Evolutionary conservation across 345 rosid genomes (phyloP).

Genomic region (Acer yangbiense): DNA sequence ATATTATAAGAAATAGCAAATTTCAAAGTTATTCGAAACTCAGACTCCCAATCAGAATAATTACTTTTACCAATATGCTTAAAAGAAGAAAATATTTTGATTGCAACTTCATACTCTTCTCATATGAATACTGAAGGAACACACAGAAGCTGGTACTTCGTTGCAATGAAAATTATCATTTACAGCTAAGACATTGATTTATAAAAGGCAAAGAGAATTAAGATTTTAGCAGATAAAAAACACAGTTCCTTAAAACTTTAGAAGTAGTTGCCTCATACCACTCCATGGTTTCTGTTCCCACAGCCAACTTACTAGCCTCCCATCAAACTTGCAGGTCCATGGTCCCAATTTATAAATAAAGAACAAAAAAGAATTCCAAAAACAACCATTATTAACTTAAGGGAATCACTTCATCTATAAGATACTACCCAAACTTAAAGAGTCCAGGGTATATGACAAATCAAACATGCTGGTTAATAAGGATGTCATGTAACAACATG

Average conservation of each 20-base stretch:
- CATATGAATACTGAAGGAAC: not conserved
- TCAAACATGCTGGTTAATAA: not conserved
- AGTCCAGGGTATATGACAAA: not conserved
- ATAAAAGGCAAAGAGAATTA: not conserved
- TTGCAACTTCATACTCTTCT: not conserved
- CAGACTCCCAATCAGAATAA: not conserved
- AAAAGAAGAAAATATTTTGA: slow-evolving; percentile 7
- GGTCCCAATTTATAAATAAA: not conserved
- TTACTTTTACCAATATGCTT: not conserved
- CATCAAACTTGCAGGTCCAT: not conserved
- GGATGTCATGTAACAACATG: not conserved
- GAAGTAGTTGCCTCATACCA: not conserved
- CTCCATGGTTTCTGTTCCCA: not conserved
- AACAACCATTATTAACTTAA: too few species aligned
- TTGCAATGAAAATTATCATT: not conserved
- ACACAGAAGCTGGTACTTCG: not conserved
- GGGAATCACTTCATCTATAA: not conserved
- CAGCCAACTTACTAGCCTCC: not conserved
- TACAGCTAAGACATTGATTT: not conserved
- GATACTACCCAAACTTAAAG: not conserved
- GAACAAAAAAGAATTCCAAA: too few species aligned
- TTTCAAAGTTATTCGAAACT: not conserved
- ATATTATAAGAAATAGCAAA: not conserved
- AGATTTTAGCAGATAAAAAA: not conserved
- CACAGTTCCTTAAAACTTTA: not conserved